A percentile compares a stretch with the other conserved stretches of the same genome.
phyloP scores from a whole-genome alignment of 1,139 yeast genomes.

The Candida sp. region DNA sequence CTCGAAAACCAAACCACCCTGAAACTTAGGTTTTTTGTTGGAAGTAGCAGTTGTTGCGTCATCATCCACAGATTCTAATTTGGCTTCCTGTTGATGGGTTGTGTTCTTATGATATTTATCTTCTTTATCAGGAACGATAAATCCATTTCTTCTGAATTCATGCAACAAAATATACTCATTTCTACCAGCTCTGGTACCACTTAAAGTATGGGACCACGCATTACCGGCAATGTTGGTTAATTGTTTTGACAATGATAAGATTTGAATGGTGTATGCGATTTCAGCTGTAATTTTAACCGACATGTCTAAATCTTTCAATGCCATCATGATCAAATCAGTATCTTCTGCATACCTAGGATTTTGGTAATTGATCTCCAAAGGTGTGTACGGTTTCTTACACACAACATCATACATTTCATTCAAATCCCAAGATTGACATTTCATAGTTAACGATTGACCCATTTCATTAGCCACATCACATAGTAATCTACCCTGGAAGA shows the following conservation, averaged over 20 bases:
- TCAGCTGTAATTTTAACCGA: slow-evolving; percentile 75
- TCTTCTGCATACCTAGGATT: slow-evolving; percentile 67
- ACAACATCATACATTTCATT: slow-evolving; percentile 86
- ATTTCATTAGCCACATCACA: slow-evolving; percentile 94
- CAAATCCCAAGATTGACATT: slow-evolving; percentile 96
- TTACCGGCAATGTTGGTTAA: slow-evolving; percentile 95
- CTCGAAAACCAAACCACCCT: slow-evolving; percentile 97
- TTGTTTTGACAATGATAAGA: slow-evolving; percentile 85
- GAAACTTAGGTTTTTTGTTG: slow-evolving; percentile 78
- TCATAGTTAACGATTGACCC: slow-evolving; percentile 89
- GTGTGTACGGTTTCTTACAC: slow-evolving; percentile 55
- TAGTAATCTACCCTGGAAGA: slow-evolving; percentile 80
- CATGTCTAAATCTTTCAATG: slow-evolving; percentile 64
- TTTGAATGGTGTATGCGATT: slow-evolving; percentile 79
- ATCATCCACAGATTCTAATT: slow-evolving; percentile 39
- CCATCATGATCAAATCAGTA: slow-evolving; percentile 63
- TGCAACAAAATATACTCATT: slow-evolving; percentile 92
- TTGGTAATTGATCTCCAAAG: slow-evolving; percentile 72
- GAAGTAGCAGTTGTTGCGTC: slow-evolving; percentile 48
- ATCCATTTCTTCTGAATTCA: slow-evolving; percentile 80
- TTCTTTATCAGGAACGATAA: slow-evolving; percentile 87
- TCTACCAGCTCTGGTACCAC: slow-evolving; percentile 96
- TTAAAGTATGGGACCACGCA: slow-evolving; percentile 93
- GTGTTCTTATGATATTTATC: slow-evolving; percentile 46
- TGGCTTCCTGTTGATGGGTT: slow-evolving; percentile 34